Percentiles rank a stretch among this genome's conserved stretches.
phyloP scores from a whole-genome alignment of 257 asterid genomes.

The Nicotiana sylvestris region DNA sequence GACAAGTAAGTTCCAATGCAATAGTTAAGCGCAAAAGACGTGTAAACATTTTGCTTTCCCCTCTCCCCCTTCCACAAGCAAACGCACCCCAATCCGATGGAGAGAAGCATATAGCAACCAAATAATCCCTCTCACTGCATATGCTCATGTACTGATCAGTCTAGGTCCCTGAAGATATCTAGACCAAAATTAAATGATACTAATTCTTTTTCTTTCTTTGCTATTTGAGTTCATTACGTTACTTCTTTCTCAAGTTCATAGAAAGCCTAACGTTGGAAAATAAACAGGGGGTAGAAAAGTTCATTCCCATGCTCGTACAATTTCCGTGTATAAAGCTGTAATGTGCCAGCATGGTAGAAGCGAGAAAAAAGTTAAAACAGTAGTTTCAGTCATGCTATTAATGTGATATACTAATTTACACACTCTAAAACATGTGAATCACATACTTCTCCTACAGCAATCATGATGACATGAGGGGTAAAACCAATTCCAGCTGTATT shows the following conservation, averaged over 20 bases:
- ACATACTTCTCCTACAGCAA: constrained; percentile 74
- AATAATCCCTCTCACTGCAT: neutral
- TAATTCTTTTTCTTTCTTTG: neutral
- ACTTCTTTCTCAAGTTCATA: neutral
- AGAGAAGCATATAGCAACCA: neutral
- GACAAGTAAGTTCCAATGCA: neutral
- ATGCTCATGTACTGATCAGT: neutral
- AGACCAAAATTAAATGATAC: neutral
- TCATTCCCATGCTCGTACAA: neutral
- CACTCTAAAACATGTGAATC: constrained; percentile 11
- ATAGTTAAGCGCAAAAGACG: neutral
- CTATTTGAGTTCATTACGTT: neutral
- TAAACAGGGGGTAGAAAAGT: neutral
- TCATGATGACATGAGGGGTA: constrained; percentile 63
- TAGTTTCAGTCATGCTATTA: neutral
- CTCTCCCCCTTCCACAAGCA: neutral
- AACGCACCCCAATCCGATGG: neutral
- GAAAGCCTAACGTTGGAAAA: constrained; percentile 1
- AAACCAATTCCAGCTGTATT: constrained; percentile 61
- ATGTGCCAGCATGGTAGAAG: neutral
- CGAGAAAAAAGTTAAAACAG: neutral
- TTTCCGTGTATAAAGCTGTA: neutral
- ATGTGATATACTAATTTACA: neutral
- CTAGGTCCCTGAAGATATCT: neutral
- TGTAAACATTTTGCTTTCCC: neutral